phyloP scores from a whole-genome alignment of 176 grass and related monocot genomes.

The Oryza coarctata region DNA sequence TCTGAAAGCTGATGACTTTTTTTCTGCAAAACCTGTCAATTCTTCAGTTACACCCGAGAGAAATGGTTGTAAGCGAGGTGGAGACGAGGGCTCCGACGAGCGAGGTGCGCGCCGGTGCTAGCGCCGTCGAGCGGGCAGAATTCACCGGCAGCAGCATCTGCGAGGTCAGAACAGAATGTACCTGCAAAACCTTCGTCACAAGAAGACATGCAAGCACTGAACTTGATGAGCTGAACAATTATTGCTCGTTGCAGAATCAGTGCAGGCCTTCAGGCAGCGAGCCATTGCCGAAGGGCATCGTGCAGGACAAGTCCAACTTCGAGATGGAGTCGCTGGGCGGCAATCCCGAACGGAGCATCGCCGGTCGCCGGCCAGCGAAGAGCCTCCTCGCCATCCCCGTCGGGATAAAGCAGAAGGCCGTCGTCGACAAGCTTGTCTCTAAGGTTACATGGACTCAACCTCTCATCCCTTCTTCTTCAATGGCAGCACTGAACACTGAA shows the following conservation, averaged over 20 bases:
- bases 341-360: constrained; percentile 30
- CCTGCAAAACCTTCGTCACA: neutral
- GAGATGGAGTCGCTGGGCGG: constrained; percentile 64
- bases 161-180: constrained; percentile 13
- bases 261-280: constrained; percentile 65
- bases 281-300: constrained; percentile 75
- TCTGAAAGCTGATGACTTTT: neutral
- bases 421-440: constrained; percentile 67
- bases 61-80: neutral
- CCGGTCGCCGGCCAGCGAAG: constrained; percentile 27
- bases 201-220: neutral
- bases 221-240: neutral
- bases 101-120: neutral
- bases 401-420: constrained; percentile 76
- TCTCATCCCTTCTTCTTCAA: neutral
- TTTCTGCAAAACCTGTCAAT: constrained; percentile 33
- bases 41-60: constrained; percentile 26
- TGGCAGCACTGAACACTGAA: neutral
- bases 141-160: constrained; percentile 26
- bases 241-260: constrained; percentile 46
- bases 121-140: neutral
- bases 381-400: constrained; percentile 81
- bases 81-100: neutral
- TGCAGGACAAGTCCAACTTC: constrained; percentile 66
- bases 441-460: constrained; percentile 45